Evolutionary conservation across 1,139 yeast genomes (phyloP), one percentile per base, ranked within the genome.

Genomic region (Geotrichum restrictum): DNA sequence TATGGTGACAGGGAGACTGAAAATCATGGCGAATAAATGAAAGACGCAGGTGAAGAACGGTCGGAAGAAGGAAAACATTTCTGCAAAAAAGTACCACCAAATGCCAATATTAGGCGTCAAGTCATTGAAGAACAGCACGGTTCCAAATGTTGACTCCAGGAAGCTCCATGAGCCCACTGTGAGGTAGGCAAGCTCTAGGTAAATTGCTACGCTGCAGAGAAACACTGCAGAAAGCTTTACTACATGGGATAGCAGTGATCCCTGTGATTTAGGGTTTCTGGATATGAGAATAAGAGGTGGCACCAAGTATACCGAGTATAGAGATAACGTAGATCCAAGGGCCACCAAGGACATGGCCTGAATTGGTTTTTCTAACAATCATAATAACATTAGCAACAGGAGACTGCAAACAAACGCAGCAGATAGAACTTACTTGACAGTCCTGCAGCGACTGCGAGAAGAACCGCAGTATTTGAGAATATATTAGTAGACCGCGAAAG

Each of bases 61-160:
- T 29, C 85, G 78, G 74, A 93, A 93, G 64, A 83, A 87, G 52
- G 85, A 94, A 71, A 93, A 93, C 83, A 93, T 87, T 67, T 93
- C 98, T 29, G 94, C 85, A 73, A 93, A 93, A 62, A 91, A 82
- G 72, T 93, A 93, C 99, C 99, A 93, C 99, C 99, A 93, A 38
- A 93, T 74, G 0, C 98, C 98, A 58, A 93, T 71, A 68, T 89
- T 89, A 21, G 96, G 96, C 4, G 81, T 76, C 58, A 88, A 80
- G 58, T 88, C 88, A 47, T 76, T 76, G 62, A 87, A 83, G 33
- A 75, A 70, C 6, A 88, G 63, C 8, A 81, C 71, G 0, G 83
- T 76, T 14, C 84, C 81, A 64, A 84, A 87, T 56, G 87, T 81
- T 42, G 82, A 78, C 16, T 68, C 64, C 2, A 88, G 48, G 62